Evolutionary conservation across 2,329 filamentous ascomycete genomes (phyloP), one percentile per base, ranked within the genome.

Genomic region (Nemania sp.): DNA sequence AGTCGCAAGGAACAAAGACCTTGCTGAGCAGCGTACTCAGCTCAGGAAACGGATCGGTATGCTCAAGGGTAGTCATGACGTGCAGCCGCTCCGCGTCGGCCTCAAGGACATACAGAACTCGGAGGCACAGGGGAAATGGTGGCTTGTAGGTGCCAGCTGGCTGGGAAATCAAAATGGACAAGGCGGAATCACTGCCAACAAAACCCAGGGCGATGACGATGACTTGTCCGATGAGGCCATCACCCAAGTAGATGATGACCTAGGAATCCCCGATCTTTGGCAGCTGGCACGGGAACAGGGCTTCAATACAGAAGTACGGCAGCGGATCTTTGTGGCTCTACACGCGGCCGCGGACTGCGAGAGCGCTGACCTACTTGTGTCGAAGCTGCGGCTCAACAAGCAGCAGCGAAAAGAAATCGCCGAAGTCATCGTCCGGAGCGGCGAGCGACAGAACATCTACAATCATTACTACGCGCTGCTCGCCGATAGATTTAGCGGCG

Each of bases 141-240:
- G 94, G 94, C 83, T 97, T 17, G 90, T 97, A 5, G 94, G 94
- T 46, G 93, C 94, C n/a, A 96, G 91, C 71, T 97, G 93, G 83
- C 76, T 80, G 3, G 82, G 80, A 5, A 62, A 60, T 26, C 47
- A 63, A 39, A 64, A 62, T 30, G 52, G 51, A 22, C 51, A 34
- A 34, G 49, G 34, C 20, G 54, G 17, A 19, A 11, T 6, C 19
- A 9, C 37, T n/a, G 14, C 20, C n/a, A 28, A 50, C 5, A 46
- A 47, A 22, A 23, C 17, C 7, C 37, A 20, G 14, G 70, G 70
- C 60, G 54, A 70, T 17, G 61, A 59, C 22, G 47, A 54, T 15
- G 54, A 43, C 28, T 43, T 56, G 9, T 46, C 31, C 15, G 46
- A 41, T 2, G 56, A 59, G 34, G 46, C 46, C 3, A 59, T 59